These are phyloP conservation scores for Globisporangium spiculum DNA, from an alignment of 352 stramenopile genomes.

Conservation along the genomic window DNA sequence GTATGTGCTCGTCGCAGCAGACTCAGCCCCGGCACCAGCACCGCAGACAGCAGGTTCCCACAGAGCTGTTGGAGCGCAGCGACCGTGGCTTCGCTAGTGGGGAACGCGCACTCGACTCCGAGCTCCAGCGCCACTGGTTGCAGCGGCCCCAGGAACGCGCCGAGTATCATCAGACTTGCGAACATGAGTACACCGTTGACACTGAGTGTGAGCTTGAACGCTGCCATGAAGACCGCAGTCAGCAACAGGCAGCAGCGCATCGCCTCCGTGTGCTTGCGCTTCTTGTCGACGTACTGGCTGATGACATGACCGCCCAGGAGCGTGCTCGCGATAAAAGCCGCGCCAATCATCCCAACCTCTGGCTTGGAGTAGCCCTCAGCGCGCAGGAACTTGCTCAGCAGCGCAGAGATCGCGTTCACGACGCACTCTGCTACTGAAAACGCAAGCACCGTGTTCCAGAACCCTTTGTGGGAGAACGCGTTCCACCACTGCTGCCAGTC, in stretches of 20 bases:
- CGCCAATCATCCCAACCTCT: conserved; percentile 61
- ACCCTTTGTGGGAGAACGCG: conserved; percentile 58
- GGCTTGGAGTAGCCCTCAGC: conserved; percentile 55
- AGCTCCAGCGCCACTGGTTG: conserved; percentile 69
- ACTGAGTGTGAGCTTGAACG: conserved; percentile 42
- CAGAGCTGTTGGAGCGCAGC: conserved; percentile 70
- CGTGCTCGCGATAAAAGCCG: conserved; percentile 64
- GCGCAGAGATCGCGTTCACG: conserved; percentile 64
- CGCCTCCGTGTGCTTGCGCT: conserved; percentile 49
- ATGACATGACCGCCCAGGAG: conserved; percentile 65
- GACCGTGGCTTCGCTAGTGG: conserved; percentile 70
- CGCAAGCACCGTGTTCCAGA: conserved; percentile 50
- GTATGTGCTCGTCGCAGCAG: conserved; percentile 33
- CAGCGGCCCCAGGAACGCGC: conserved; percentile 52
- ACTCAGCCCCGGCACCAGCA: conserved; percentile 53
- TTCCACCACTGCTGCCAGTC: conserved; percentile 66
- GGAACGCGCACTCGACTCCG: conserved; percentile 64
- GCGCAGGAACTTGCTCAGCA: conserved; percentile 63
- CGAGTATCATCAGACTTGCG: conserved; percentile 39
- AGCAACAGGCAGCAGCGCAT: conserved; percentile 49
- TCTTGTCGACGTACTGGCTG: conserved; percentile 59
- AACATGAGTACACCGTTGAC: conserved; percentile 39
- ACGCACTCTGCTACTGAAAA: conserved; percentile 71
- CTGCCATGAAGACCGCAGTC: conserved; percentile 34
- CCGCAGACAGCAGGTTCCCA: conserved; percentile 70